Evolutionary conservation across 306 rosid genomes (phyloP).

Genomic region (Medicago ruthenica): DNA sequence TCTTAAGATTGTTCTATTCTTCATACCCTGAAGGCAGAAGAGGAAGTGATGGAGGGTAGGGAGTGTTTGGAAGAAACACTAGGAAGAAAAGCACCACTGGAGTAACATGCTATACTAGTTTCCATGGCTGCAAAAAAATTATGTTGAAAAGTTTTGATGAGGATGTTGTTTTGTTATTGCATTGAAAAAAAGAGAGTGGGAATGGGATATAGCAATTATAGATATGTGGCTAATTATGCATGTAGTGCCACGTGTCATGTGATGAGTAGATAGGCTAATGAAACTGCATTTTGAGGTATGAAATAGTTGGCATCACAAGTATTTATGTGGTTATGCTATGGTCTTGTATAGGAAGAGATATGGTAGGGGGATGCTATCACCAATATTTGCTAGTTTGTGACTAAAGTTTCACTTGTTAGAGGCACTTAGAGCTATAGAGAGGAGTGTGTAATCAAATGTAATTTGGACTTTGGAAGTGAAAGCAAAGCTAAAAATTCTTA

Average conservation of each 20-base stretch:
- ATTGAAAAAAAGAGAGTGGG: constrained; percentile 34
- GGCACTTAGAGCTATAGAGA: too few relatives aligned
- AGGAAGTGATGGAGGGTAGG: constrained; percentile 66
- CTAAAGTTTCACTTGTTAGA: background rate
- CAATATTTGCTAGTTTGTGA: constrained; percentile 43
- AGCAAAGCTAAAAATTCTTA: background rate
- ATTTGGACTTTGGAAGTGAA: background rate
- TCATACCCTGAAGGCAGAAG: constrained; percentile 67
- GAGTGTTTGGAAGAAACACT: constrained; percentile 67
- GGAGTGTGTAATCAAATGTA: background rate
- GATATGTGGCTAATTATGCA: constrained; percentile 63
- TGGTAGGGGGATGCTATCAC: constrained; percentile 45
- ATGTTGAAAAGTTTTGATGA: constrained; percentile 31
- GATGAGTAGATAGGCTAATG: constrained; percentile 51
- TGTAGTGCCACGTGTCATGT: constrained; percentile 55
- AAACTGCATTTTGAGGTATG: constrained; percentile 44
- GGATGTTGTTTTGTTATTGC: constrained; percentile 35
- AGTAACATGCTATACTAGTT: constrained; percentile 71
- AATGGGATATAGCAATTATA: constrained; percentile 46
- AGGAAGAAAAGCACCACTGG: constrained; percentile 66
- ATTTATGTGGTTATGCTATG: constrained; percentile 69
- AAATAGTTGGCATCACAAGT: constrained; percentile 53
- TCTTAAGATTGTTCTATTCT: background rate
- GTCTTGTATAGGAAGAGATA: constrained; percentile 55
- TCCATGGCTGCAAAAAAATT: constrained; percentile 60